Evolutionary conservation across 2,329 filamentous ascomycete species (phyloP).

Genomic region (Penicillium expansum): DNA sequence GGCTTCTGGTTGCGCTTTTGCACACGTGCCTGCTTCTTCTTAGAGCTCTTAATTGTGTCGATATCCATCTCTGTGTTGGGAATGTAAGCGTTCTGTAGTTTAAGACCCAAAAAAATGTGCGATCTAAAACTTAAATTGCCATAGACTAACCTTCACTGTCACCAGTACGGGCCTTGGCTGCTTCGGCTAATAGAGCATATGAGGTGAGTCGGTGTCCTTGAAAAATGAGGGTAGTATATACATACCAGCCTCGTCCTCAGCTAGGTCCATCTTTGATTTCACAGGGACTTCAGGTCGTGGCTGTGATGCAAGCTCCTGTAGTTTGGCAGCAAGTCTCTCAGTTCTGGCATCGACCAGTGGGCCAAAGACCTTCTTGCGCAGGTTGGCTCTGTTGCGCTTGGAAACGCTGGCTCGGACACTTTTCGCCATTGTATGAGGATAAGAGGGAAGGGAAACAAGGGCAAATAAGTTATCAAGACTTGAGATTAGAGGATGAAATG

Average conservation of each 20-base stretch:
- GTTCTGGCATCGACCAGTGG: slow-evolving; percentile 76
- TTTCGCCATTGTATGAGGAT: slow-evolving; percentile 70
- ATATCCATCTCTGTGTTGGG: slow-evolving; percentile 40
- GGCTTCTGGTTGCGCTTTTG: slow-evolving; percentile 40
- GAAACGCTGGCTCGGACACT: slow-evolving; percentile 72
- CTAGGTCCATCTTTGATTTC: slow-evolving; percentile 34
- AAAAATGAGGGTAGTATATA: not conserved
- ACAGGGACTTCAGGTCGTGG: slow-evolving; percentile 63
- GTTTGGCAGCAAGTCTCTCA: slow-evolving; percentile 79
- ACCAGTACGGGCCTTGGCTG: slow-evolving; percentile 14
- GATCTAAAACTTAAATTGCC: not conserved
- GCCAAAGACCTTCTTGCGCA: slow-evolving; percentile 79
- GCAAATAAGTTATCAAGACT: not conserved
- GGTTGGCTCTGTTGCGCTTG: slow-evolving; percentile 78
- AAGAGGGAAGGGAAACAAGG: not conserved
- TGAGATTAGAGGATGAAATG: not conserved
- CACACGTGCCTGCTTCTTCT: slow-evolving; percentile 35
- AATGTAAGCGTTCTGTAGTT: slow-evolving; percentile 6
- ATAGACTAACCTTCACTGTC: slow-evolving; percentile 23
- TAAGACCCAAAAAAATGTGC: not conserved
- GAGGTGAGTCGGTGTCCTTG: not conserved
- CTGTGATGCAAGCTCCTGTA: slow-evolving; percentile 74
- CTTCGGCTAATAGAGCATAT: slow-evolving; percentile 11
- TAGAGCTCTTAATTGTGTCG: slow-evolving; percentile 30
- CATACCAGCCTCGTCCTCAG: slow-evolving; percentile 28